phyloP scores from a whole-genome alignment of 768 basidiomycete genomes.

The Rhizopogon vinicolor region DNA sequence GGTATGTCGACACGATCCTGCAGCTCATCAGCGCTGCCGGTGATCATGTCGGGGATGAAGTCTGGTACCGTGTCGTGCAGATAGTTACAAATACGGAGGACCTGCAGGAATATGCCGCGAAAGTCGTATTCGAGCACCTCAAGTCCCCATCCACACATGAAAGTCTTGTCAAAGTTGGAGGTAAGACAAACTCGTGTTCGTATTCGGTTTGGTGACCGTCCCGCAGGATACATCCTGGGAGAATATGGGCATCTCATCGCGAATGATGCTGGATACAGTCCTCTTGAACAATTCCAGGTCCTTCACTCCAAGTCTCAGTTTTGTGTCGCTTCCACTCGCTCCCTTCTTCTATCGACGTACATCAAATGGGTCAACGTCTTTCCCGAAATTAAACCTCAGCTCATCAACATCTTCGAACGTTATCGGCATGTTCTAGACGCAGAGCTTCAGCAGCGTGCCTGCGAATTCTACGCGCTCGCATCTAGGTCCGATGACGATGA shows the following conservation, averaged over 20 bases:
- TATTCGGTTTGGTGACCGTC: constrained; percentile 8
- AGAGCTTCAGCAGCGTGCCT: constrained; percentile 96
- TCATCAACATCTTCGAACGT: constrained; percentile 92
- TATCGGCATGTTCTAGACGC: constrained; percentile 97
- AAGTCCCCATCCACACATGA: constrained; percentile 84
- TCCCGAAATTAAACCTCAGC: constrained; percentile 94
- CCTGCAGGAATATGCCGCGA: constrained; percentile 92
- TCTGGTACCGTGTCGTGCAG: constrained; percentile 99
- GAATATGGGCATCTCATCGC: constrained; percentile 98
- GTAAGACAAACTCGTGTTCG: constrained; percentile 35
- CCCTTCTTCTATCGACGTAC: constrained; percentile 92
- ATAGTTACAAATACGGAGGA: constrained; percentile 99
- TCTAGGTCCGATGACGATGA: constrained; percentile 86
- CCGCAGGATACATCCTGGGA: constrained; percentile 89
- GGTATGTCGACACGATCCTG: constrained; percentile 98
- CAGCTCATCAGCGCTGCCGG: constrained; percentile 95
- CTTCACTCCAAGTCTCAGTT: constrained; percentile 94
- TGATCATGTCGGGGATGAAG: constrained; percentile 98
- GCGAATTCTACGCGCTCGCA: constrained; percentile 92
- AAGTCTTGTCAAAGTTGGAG: constrained; percentile 94
- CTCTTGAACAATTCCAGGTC: constrained; percentile 89
- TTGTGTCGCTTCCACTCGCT: constrained; percentile 87
- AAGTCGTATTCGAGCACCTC: constrained; percentile 86
- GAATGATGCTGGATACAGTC: constrained; percentile 90
- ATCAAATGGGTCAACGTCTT: constrained; percentile 99